phyloP scores from a whole-genome alignment of 352 stramenopile genomes.

The Thraustochytrium striatum region DNA sequence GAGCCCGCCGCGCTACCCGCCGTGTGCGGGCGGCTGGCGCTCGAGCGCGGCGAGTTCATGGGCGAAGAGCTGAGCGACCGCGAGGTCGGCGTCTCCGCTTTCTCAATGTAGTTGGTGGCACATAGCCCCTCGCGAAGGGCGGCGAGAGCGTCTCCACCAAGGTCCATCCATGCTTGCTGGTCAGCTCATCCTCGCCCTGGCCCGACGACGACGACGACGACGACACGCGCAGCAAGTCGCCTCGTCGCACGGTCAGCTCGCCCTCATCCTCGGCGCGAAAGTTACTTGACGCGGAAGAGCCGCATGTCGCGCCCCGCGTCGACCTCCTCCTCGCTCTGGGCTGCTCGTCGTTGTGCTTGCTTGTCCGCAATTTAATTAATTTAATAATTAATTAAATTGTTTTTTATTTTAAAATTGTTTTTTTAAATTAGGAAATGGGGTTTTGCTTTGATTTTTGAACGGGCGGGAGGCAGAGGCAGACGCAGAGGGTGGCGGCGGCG shows the following conservation, averaged over 20 bases:
- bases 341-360: too few relatives aligned
- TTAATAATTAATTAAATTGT: too few relatives aligned
- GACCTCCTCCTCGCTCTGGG: too few relatives aligned
- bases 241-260: constrained; percentile 9
- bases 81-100: not conserved
- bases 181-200: not conserved
- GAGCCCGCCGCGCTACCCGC: not conserved
- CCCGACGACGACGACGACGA: not conserved
- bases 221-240: constrained; percentile 11
- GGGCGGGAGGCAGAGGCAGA: too few relatives aligned
- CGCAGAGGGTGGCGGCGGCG: too few relatives aligned
- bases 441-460: too few relatives aligned
- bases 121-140: constrained; percentile 23
- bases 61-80: not conserved
- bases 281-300: too few relatives aligned
- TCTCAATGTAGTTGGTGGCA: constrained; percentile 22
- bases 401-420: too few relatives aligned
- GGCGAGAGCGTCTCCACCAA: constrained; percentile 22
- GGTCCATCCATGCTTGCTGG: constrained; percentile 25
- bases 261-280: constrained; percentile 37
- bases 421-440: too few relatives aligned
- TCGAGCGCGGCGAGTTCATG: not conserved
- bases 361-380: too few relatives aligned
- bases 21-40: not conserved
- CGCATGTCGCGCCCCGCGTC: too few relatives aligned